A percentile compares a stretch with the other conserved stretches of the same genome.
These are phyloP conservation scores for Calonectria pteridis DNA, from an alignment of 2,329 filamentous ascomycete genomes.

Conservation along the genomic window DNA sequence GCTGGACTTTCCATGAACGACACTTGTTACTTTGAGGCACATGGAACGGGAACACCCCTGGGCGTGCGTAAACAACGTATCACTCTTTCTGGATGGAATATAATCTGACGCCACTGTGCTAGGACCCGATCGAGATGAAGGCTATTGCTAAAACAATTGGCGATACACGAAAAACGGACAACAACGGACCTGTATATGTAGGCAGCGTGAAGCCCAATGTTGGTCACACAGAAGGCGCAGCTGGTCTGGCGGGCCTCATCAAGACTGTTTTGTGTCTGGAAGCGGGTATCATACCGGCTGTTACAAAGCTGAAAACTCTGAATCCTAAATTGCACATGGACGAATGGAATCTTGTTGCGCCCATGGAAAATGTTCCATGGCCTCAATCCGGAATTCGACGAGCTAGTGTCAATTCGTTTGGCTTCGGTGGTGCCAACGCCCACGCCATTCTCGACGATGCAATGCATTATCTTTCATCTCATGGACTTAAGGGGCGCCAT, in stretches of 20 bases:
- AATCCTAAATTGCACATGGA: not conserved
- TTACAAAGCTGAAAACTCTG: not conserved
- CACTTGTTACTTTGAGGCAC: constrained; percentile 36
- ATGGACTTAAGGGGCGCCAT: not conserved
- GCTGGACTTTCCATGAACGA: constrained; percentile 31
- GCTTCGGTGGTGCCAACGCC: constrained; percentile 59
- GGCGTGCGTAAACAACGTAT: not conserved
- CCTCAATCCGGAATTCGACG: constrained; percentile 8
- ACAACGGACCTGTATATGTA: not conserved
- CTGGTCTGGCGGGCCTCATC: constrained; percentile 8
- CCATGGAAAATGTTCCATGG: constrained; percentile 13
- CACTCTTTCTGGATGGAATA: no score
- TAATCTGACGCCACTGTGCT: no score
- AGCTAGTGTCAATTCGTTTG: constrained; percentile 58
- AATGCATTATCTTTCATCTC: constrained; percentile 17
- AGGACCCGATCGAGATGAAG: constrained; percentile 15
- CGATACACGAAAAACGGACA: not conserved
- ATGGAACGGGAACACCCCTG: constrained; percentile 29
- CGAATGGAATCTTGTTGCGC: not conserved
- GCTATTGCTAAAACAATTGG: constrained; percentile 15
- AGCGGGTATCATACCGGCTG: not conserved
- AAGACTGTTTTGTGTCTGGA: constrained; percentile 2
- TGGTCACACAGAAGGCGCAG: constrained; percentile 3
- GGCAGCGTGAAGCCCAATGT: constrained; percentile 11
- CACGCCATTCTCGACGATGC: constrained; percentile 53